Base-by-base conservation (phyloP, 1,284 basidiomycete genomes). In the Malassezia globosa region DNA sequence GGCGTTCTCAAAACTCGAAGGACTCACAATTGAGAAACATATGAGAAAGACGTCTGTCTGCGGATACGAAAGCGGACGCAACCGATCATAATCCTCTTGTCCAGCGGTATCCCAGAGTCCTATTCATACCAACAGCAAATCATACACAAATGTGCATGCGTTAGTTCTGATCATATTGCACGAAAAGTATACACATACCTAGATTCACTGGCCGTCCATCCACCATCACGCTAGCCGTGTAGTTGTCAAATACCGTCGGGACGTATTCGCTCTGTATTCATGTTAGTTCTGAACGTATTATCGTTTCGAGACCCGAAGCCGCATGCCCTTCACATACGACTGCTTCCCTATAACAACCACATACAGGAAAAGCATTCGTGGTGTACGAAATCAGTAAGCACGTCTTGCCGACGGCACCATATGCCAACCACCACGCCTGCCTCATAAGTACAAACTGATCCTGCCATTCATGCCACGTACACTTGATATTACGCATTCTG, bases 31-130 rank as follows among this genome's bases (percentile, higher is more conserved):
- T 38, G 88, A 94, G 78, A 97, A 99, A 74, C 94, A 97, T 73
- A 97, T 89, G 72, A 99, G 79, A 77, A 99, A 97, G 31, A 99
- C 89, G 73, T 99, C 94, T 44, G 94, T 97, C 75, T 97, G 94
- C 7, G 94, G 94, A 76, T 99, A 99, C 55, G 87, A 92, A 58
- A 97, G 80, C 45, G 94, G 94, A 63, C 94, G 84, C 65, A 99
- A 83, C 49, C 94, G 85, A 75, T 97, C 94, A 73, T 90, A 92
- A 40, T 72, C 70, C 48, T 72, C 64, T 49, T 70, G 67, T 3
- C 67, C 67, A 4, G 67, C 67, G 5, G 67, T 70, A 47, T 70
- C 67, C 59, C 59, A 61, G 1, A 61, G 46, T 10, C 59, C 55
- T 56, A 34, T 7, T 34, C n/a, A 16, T 29, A 13, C 19, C 16